These are phyloP conservation scores for Remersonia thermophila DNA, from an alignment of 2,329 filamentous ascomycete genomes.

Conservation along the genomic window DNA sequence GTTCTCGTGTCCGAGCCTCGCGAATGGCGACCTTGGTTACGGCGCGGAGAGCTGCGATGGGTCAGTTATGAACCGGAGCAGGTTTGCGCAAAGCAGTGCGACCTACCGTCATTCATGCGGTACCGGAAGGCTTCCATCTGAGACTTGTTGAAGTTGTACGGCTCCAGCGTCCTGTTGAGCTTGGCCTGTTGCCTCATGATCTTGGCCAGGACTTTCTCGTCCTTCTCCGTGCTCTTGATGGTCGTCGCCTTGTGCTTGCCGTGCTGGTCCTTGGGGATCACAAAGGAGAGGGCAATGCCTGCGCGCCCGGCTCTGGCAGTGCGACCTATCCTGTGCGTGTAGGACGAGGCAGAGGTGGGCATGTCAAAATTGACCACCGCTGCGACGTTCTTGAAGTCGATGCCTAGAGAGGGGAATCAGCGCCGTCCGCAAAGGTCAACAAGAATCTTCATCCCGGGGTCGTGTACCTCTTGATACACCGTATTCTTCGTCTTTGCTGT, in stretches of 20 bases:
- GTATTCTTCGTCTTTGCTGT: constrained; percentile 69
- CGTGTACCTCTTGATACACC: constrained; percentile 69
- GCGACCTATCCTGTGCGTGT: constrained; percentile 91
- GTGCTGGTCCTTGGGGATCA: constrained; percentile 69
- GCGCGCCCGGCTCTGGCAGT: constrained; percentile 84
- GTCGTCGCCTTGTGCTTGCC: constrained; percentile 83
- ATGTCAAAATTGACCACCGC: constrained; percentile 97
- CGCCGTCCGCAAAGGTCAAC: too few species aligned
- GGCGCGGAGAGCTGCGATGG: constrained; percentile 45
- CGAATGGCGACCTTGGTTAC: constrained; percentile 84
- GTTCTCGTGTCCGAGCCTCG: constrained; percentile 77
- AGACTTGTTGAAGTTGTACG: constrained; percentile 89
- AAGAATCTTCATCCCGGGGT: neutral
- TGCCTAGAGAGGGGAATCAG: constrained; percentile 24
- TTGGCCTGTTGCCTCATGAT: constrained; percentile 71
- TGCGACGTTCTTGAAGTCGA: constrained; percentile 92
- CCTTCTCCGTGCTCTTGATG: constrained; percentile 61
- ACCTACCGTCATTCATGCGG: constrained; percentile 66
- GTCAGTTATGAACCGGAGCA: neutral
- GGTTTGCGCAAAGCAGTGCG: too few species aligned
- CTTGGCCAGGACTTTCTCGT: constrained; percentile 72
- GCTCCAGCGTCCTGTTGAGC: constrained; percentile 68
- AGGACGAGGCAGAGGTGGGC: constrained; percentile 75
- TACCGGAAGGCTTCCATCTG: constrained; percentile 92
- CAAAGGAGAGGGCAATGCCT: constrained; percentile 93